Conservation (phyloP, 164 flowering plant species). For the Cinnamomum micranthum region DNA sequence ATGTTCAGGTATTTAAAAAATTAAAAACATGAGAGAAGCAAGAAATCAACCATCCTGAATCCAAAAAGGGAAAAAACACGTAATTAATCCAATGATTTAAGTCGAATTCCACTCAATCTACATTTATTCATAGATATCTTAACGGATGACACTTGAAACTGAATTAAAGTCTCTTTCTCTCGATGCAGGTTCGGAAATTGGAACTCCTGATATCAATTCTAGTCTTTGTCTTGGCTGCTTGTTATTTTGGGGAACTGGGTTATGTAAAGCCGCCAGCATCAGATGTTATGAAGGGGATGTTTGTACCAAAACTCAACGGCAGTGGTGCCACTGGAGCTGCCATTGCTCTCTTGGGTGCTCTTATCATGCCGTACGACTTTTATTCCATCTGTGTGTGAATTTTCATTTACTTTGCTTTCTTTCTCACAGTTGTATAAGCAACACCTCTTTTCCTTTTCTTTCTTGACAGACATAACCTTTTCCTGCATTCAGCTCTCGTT, state of each 20-base stretch:
- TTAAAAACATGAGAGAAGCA: background rate
- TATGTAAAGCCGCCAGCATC: constrained; percentile 74
- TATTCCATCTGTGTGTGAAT: background rate
- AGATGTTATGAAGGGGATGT: constrained; percentile 80
- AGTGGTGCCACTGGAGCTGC: constrained; percentile 81
- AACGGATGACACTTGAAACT: background rate
- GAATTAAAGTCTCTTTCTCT: background rate
- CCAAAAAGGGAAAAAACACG: too few species aligned
- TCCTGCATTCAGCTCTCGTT: constrained; percentile 93
- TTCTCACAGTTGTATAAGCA: background rate
- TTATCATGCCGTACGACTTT: constrained; percentile 80
- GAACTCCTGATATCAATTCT: constrained; percentile 66
- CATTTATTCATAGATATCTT: too few species aligned
- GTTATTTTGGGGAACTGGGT: constrained; percentile 83
- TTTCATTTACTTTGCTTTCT: too few species aligned
- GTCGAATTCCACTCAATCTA: too few species aligned
- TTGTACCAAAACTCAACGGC: constrained; percentile 73
- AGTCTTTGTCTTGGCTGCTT: constrained; percentile 82
- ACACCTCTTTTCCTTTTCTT: background rate
- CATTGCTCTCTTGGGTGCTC: constrained; percentile 91
- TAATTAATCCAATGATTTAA: too few species aligned
- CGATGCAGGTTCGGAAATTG: constrained; percentile 68
- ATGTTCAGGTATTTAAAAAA: too few species aligned
- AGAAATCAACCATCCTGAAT: background rate
- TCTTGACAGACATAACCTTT: constrained; percentile 70